Evolutionary conservation across 106 monocot species (phyloP), one percentile per base, ranked within the genome.

Genomic region (Hemerocallis citrina): DNA sequence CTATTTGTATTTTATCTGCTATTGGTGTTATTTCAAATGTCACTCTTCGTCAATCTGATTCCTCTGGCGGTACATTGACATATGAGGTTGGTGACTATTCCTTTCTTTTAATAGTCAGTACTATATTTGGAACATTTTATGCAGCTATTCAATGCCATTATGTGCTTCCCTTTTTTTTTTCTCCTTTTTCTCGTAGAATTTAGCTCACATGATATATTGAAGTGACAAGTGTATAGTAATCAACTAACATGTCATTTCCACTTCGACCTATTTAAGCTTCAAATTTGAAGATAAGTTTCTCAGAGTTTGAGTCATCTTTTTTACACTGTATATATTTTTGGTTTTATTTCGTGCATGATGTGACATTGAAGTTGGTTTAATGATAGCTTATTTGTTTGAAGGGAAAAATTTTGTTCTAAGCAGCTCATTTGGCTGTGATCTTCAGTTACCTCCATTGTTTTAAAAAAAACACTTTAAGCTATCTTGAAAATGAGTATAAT

Each of bases 11-110:
- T 63, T 65, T 88, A 35, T 82, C 88, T 56, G 88, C 82, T 35
- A 88, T 73, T 73, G 88, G 88, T 42, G 69, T 74, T n/a, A 79
- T 88, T 49, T 88, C 88, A 47, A 88, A 88, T 68, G 88, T 82
- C 7, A 82, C 88, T 4, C 88, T 88, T 52, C 72, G 88, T 14
- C 88, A 88, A 35, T 79, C 82, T 38, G 82, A 88, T 65, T 88
- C 88, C 0, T 82, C 76, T 24, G 88, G 88, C 8, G 88, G 88
- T 14, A 88, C 88, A 61, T 55, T 88, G 59, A 88, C 88, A 37
- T 88, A 88, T 34, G 88, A 88, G 88, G 88, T 88, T 75, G 25
- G 61, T 62, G n/a, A n/a, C 29, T 39, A 16, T 16, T 62, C 43
- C 7, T 31, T 43, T 44, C 1, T 8, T 16, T 44, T 11, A 38